Evolutionary conservation across 768 basidiomycete genomes (phyloP).

Genomic region (Tremella fuciformis): DNA sequence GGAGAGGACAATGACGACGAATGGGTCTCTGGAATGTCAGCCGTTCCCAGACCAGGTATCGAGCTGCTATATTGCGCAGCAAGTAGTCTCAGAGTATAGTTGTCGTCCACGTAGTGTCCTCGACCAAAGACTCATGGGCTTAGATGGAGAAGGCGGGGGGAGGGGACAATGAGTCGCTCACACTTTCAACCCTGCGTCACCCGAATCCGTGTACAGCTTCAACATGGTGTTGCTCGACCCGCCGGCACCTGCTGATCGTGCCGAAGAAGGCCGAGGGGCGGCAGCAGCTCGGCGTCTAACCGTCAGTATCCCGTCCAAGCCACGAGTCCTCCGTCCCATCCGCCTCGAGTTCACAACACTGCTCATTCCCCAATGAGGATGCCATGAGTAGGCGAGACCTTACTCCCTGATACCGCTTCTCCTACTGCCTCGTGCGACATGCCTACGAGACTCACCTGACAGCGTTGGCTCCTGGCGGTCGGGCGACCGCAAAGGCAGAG

Average conservation of each 20-base stretch:
- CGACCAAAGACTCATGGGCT: not conserved
- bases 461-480: constrained; percentile 52
- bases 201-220: constrained; percentile 90
- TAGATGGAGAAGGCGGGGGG: not conserved
- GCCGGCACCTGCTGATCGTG: constrained; percentile 88
- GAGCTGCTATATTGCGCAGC: no score
- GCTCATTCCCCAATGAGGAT: not conserved
- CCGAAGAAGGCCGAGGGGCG: constrained; percentile 70
- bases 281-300: constrained; percentile 49
- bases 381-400: not conserved
- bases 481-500: constrained; percentile 39
- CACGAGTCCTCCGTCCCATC: not conserved
- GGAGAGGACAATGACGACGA: constrained; percentile 91
- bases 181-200: constrained; percentile 96
- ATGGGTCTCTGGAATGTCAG: constrained; percentile 69
- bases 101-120: not conserved
- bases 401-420: not conserved
- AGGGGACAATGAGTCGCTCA: constrained; percentile 54
- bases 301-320: not conserved
- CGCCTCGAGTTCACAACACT: no score
- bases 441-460: constrained; percentile 39
- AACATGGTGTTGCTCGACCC: constrained; percentile 98
- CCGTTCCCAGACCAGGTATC: not conserved
- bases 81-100: not conserved
- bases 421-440: not conserved